Percentiles rank a stretch among this genome's conserved stretches.
phyloP scores from a whole-genome alignment of 345 rosid genomes.

The Syzygium jambos region DNA sequence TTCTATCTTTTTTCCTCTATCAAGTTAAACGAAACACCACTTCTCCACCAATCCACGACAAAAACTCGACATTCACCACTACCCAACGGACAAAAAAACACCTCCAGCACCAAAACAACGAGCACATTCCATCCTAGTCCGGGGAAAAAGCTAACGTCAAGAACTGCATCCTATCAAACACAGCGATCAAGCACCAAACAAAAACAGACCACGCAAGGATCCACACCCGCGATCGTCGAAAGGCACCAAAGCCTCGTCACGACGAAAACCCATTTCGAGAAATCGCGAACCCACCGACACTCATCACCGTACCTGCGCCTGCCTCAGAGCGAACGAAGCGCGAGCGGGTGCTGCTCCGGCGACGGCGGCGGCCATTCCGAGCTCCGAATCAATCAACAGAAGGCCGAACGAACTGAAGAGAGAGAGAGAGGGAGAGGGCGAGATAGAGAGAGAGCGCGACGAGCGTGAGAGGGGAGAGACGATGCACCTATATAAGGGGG shows the following conservation, averaged over 20 bases:
- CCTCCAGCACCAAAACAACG: not conserved
- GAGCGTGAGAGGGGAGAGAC: not conserved
- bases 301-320: not conserved
- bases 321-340: conserved; percentile 1
- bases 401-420: not conserved
- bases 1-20: not conserved
- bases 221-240: not conserved
- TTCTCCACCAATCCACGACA: not conserved
- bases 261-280: not conserved
- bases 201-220: too few relatives aligned
- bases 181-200: not conserved
- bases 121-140: not conserved
- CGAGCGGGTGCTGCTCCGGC: not conserved
- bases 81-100: not conserved
- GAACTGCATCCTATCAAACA: not conserved
- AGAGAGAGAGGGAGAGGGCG: not conserved
- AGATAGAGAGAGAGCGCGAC: not conserved
- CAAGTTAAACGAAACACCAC: not conserved
- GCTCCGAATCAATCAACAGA: not conserved
- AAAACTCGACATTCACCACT: not conserved
- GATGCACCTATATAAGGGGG: not conserved
- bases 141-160: not conserved
- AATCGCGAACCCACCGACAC: not conserved
- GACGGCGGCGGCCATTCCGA: not conserved
- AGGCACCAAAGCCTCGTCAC: not conserved